These are phyloP conservation scores for Drechslerella dactyloides DNA, from an alignment of 2,329 filamentous ascomycete species.

Conservation along the genomic window DNA sequence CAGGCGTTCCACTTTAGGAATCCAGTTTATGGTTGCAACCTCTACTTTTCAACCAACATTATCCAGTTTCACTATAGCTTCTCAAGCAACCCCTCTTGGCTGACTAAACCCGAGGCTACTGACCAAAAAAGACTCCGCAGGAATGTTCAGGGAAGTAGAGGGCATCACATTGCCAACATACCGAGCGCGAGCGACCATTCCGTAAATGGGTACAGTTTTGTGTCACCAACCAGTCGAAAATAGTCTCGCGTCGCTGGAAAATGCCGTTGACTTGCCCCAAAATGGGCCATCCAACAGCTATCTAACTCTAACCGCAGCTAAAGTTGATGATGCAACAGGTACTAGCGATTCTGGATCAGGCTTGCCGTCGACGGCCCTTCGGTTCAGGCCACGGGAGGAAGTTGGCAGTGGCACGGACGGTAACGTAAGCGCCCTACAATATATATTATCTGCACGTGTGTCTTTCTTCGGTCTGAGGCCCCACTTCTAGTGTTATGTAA, in stretches of 20 bases:
- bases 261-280: neutral
- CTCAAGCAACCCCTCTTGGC: conserved; percentile 42
- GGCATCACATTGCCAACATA: no score
- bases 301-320: no score
- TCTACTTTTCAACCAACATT: neutral
- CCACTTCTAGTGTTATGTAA: conserved; percentile 8
- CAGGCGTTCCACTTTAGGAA: neutral
- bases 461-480: neutral
- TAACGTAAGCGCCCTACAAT: conserved; percentile 40
- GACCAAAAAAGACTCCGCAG: neutral
- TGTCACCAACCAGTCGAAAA: neutral
- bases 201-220: conserved; percentile 39
- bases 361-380: neutral
- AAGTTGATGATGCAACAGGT: no score
- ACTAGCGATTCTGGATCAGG: no score
- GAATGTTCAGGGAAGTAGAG: neutral
- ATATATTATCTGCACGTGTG: conserved; percentile 30
- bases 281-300: neutral
- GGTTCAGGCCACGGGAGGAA: neutral
- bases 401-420: conserved; percentile 26
- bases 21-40: neutral
- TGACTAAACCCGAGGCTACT: no score
- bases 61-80: conserved; percentile 5
- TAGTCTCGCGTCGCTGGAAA: no score
- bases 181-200: conserved; percentile 35